Evolutionary conservation across 73 alveolate genomes (phyloP), one percentile per base, ranked within the genome.

Genomic region (Strombidium stylifer): DNA sequence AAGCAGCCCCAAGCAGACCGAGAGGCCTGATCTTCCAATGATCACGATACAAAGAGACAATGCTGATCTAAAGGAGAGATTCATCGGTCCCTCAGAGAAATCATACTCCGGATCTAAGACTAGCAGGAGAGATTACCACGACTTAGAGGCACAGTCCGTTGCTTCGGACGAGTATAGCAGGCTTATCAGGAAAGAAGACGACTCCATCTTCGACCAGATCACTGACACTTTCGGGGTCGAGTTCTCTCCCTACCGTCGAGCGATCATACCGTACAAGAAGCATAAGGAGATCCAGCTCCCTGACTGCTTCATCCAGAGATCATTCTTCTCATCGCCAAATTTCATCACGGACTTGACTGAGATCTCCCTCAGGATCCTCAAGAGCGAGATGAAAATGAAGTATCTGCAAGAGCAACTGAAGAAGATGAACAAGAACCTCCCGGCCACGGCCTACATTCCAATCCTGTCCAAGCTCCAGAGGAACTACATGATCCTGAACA

Each of bases 281-380:
- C 42, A 41, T 14, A 28, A 34, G 25, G 30, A 67, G 31, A 12
- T 32, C 16, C 51, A 30, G 52, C 58, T 52, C 20, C 46, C 12
- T 59, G 53, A 47, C 68, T 65, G 55, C 36, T 31, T 57, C 0
- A 68, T 51, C 68, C 65, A 71, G 89, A 21, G 32, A 0, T 35
- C 72, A 36, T 81, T 83, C 60, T 82, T 56, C 40, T 83, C 93
- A 2, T 69, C 78, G 14, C 57, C 61, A 18, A 75, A 70, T 27
- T 75, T 83, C 58, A 40, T 83, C 40, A 84, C 73, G 62, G 83
- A 73, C 74, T 48, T 83, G 40, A 75, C 89, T 42, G 79, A 83
- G 44, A 49, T 83, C 39, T 81, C 89, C 34, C 69, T 54, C 36
- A 45, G 44, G 32, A 46, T 83, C 53, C 56, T 75, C 42, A 60